Evolutionary conservation across 768 basidiomycete species (phyloP), one percentile per base, ranked within the genome.

Genomic region (Naganishia antarctica): DNA sequence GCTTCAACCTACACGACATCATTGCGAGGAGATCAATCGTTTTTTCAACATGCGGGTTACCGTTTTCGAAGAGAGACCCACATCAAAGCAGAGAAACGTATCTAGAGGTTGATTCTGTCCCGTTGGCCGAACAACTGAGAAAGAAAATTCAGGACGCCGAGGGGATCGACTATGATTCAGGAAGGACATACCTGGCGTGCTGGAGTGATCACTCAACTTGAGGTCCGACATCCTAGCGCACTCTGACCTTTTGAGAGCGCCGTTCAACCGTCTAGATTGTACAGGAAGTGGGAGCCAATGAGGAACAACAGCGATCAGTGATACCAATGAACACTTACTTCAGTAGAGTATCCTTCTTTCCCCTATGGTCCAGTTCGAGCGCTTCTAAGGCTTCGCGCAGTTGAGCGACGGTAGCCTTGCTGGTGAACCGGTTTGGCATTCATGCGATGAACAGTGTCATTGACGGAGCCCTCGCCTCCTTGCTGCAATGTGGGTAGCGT

Each of bases 51-150:
- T n/a, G n/a, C 18, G 28, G 25, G n/a, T 23, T 60, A 12, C 5
- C 0, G n/a, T 18, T 11, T 41, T 32, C 18, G 44, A 32, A 28
- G n/a, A 11, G 4, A 8, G 40, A 50, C 65, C 11, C 32, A 93
- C 87, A 70, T 97, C 93, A 61, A 94, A 81, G 37, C 96, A 87
- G 18, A 96, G 83, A 72, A 91, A 91, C 4, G 83, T 84, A 49
- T 91, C 89, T 71, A 84, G 88, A 0, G 64, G 68, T 64, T 76
- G 71, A 58, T 9, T 25, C 34, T 37, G 21, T 4, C 32, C 37
- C 12, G 25, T n/a, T n/a, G n/a, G 31, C n/a, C 15, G 32, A 34
- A 18, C 12, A 37, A 34, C 53, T 57, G 23, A 9, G 15, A 25
- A 13, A 26, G 13, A 2, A 34, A 31, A 34, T 15, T 51, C 21